phyloP scores from a whole-genome alignment of 768 basidiomycete genomes.

The Gymnopilus junonius region DNA sequence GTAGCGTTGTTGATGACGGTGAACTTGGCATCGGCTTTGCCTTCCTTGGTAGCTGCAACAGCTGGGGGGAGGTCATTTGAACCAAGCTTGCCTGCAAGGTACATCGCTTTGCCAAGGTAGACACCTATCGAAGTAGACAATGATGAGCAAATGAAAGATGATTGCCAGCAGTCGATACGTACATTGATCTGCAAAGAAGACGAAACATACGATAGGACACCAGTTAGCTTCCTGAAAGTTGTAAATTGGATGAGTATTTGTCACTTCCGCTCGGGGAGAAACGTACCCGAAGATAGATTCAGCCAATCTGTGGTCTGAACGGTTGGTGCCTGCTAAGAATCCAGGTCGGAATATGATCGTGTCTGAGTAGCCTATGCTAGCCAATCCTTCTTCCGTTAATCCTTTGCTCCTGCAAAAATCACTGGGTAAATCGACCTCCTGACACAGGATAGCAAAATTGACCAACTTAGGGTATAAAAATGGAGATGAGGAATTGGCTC shows the following conservation, averaged over 20 bases:
- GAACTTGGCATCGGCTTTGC: slow-evolving; percentile 42
- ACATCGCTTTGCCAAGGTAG: slow-evolving; percentile 57
- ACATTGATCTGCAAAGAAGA: slow-evolving; percentile 51
- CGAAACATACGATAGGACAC: slow-evolving; percentile 41
- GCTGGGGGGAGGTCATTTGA: slow-evolving; percentile 43
- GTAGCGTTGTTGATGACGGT: slow-evolving; percentile 63
- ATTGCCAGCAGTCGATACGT: slow-evolving; percentile 11
- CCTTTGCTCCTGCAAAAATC: slow-evolving; percentile 64
- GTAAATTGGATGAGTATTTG: not conserved
- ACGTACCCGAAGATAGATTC: slow-evolving; percentile 52
- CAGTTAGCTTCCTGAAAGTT: slow-evolving; percentile 38
- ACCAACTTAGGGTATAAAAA: slow-evolving; percentile 57
- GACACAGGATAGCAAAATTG: not conserved
- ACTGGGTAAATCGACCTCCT: not conserved
- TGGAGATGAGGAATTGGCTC: slow-evolving; percentile 51
- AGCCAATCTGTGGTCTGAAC: slow-evolving; percentile 39
- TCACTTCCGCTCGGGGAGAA: not conserved
- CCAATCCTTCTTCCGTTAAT: slow-evolving; percentile 70
- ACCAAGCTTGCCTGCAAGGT: slow-evolving; percentile 58
- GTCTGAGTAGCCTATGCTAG: slow-evolving; percentile 69
- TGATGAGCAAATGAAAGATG: not conserved
- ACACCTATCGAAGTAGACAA: slow-evolving; percentile 39
- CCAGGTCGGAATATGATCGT: slow-evolving; percentile 73
- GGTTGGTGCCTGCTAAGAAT: slow-evolving; percentile 50
- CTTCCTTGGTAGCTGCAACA: slow-evolving; percentile 45